Base-by-base conservation (phyloP, 257 asterid species). In the Solanum dulcamara region DNA sequence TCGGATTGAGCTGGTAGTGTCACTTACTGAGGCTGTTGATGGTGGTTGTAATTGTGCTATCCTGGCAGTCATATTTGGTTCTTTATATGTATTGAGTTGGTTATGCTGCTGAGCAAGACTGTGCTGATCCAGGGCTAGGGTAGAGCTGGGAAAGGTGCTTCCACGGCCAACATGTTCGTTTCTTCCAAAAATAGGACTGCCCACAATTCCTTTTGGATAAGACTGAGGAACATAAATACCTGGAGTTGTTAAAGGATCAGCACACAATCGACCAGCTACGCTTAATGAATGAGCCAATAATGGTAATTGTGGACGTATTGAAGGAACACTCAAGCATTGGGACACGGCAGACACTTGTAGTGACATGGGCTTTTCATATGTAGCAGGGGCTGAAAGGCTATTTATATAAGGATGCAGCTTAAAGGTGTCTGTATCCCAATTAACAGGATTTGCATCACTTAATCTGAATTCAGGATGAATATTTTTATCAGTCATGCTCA, bases 271-370 rank as follows among this genome's bases (percentile, higher is more conserved):
- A 57, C 97, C 97, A 59, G 93, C 91, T 67, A 92, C 91, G 72
- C 98, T 93, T 50, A 75, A 93, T 1, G 98, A 96, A 35, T 97
- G 98, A 22, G 97, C 89, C 62, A 93, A 86, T 32, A 83, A 71
- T 0, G 97, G 96, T 30, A 91, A 71, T 4, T 95, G 85, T 53
- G 92, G 98, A 86, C 91, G 92, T 17, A 89, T 57, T 79, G 91
- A 40, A 86, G 98, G 98, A 86, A 95, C 94, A 86, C 98, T 93
- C 86, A 91, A 88, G 24, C 98, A 98, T 90, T 98, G 92, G 5
- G 98, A 93, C 90, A 92, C 48, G 71, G 85, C 89, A 40, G 94
- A 89, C 26, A 87, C 68, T 20, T 91, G 90, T 7, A 35, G 32
- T 71, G 89, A 86, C 28, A 88, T 82, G 85, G 90, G 81, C 86